phyloP scores from a whole-genome alignment of 148 eudicot genomes.

The Nepenthes gracilis region DNA sequence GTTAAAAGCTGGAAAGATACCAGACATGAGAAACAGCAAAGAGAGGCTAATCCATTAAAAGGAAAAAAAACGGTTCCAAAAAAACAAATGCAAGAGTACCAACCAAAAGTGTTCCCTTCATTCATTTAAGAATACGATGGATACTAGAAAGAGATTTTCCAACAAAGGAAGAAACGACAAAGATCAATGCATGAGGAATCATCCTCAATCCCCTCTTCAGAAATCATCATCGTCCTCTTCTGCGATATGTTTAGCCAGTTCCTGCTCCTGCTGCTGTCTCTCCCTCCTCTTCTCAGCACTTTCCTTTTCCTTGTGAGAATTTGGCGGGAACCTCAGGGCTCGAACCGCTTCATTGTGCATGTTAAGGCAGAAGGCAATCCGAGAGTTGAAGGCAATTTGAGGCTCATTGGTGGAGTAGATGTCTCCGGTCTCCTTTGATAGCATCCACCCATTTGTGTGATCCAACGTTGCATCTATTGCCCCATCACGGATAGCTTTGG shows the following conservation, averaged over 20 bases:
- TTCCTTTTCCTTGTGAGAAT: conserved; percentile 86
- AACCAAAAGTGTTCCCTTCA: no score
- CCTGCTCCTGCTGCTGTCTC: conserved; percentile 94
- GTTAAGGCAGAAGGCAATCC: conserved; percentile 89
- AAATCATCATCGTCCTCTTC: conserved; percentile 98
- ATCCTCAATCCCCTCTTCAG: conserved; percentile 11
- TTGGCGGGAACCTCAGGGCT: conserved; percentile 81
- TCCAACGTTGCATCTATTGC: conserved; percentile 92
- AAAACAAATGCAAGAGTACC: no score
- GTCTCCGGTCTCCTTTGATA: conserved; percentile 93
- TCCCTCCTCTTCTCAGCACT: conserved; percentile 97
- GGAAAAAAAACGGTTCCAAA: no score
- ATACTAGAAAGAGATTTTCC: no score
- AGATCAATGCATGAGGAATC: background rate
- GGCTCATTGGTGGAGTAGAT: conserved; percentile 94
- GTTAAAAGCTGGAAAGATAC: no score
- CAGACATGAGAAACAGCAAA: no score
- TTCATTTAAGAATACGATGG: no score
- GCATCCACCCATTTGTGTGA: conserved; percentile 84
- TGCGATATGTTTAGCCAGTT: conserved; percentile 92
- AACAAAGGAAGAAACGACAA: no score
- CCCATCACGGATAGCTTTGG: conserved; percentile 93
- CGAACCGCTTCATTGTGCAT: conserved; percentile 96
- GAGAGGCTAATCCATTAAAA: no score
- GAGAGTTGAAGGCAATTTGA: conserved; percentile 79